Percentiles rank a stretch among this genome's conserved stretches.
These are phyloP conservation scores for Eimeria maxima DNA, from an alignment of 169 alveolate species.

Conservation along the genomic window DNA sequence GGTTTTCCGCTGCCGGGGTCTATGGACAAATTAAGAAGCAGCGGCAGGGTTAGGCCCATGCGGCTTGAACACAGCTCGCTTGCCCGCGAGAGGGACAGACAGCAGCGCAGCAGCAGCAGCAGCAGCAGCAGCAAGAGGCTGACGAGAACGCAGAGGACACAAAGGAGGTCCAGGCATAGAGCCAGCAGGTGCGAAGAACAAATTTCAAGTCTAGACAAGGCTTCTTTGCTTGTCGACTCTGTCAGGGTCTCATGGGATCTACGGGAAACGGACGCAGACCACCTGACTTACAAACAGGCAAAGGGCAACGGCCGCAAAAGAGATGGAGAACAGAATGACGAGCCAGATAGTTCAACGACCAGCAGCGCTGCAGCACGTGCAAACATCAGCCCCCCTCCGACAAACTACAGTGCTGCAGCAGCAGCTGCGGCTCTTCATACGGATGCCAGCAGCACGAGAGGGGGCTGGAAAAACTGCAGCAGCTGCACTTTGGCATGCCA, in stretches of 20 bases:
- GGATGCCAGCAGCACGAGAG: not conserved
- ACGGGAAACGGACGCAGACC: not conserved
- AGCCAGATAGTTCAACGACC: not conserved
- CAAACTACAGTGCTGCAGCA: not conserved
- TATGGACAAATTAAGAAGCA: not conserved
- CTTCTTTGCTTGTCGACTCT: not conserved
- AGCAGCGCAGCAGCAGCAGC: constrained; percentile 20
- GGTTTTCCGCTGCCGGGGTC: not conserved
- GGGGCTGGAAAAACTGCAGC: not conserved
- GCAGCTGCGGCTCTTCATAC: not conserved
- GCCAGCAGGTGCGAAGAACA: not conserved
- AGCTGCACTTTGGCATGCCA: not conserved
- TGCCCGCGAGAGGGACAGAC: not conserved
- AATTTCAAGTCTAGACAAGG: not conserved
- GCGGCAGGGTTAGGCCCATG: not conserved
- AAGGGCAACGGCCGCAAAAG: not conserved
- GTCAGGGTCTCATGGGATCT: not conserved
- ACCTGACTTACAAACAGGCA: not conserved
- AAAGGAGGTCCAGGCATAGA: not conserved
- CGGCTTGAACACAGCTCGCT: not conserved
- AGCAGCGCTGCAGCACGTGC: constrained; percentile 15
- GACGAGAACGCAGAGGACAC: not conserved
- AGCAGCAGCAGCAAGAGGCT: constrained; percentile 46
- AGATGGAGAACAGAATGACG: not conserved
- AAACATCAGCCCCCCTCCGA: not conserved